These are phyloP conservation scores for Dactylellina drechsleri DNA, from an alignment of 2,329 filamentous ascomycete species.

Conservation along the genomic window DNA sequence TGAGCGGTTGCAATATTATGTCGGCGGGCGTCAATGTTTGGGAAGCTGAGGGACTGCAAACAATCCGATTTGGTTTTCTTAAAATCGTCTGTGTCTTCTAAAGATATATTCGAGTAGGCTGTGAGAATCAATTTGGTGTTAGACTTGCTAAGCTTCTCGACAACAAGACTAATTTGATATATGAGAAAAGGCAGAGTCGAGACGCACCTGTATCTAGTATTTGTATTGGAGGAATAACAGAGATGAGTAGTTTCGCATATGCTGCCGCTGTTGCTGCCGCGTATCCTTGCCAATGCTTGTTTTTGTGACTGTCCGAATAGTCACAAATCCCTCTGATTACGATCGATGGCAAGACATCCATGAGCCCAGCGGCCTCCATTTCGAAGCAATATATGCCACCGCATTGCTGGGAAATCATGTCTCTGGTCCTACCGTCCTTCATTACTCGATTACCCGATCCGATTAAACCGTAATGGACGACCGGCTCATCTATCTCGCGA, in stretches of 20 bases:
- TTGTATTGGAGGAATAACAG: not conserved
- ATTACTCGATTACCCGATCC: slow-evolving; percentile 32
- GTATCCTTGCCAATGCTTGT: slow-evolving; percentile 28
- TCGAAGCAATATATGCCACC: slow-evolving; percentile 28
- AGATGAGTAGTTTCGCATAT: slow-evolving; percentile 32
- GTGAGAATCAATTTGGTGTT: not conserved
- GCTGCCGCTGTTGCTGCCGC: slow-evolving; percentile 25
- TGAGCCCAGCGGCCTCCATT: slow-evolving; percentile 35
- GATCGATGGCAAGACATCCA: slow-evolving; percentile 20
- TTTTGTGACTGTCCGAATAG: slow-evolving; percentile 30
- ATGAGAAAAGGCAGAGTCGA: not conserved
- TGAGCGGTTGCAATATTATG: slow-evolving; percentile 50
- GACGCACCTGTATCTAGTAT: not conserved
- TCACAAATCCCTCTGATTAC: slow-evolving; percentile 33
- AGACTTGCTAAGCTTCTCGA: not conserved
- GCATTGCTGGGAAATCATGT: slow-evolving; percentile 9
- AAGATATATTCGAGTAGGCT: not conserved
- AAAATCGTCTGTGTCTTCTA: not conserved
- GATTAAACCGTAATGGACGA: slow-evolving; percentile 23
- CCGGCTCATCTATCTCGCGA: not conserved
- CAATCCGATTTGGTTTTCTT: slow-evolving; percentile 12
- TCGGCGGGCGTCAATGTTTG: slow-evolving; percentile 52
- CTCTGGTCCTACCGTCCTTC: slow-evolving; percentile 16
- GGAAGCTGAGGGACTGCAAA: slow-evolving; percentile 51
- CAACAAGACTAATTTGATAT: no score